Percentiles rank a stretch among this genome's conserved stretches.
Conservation (phyloP, 345 rosid species). For the Gossypium rotundifolium region DNA sequence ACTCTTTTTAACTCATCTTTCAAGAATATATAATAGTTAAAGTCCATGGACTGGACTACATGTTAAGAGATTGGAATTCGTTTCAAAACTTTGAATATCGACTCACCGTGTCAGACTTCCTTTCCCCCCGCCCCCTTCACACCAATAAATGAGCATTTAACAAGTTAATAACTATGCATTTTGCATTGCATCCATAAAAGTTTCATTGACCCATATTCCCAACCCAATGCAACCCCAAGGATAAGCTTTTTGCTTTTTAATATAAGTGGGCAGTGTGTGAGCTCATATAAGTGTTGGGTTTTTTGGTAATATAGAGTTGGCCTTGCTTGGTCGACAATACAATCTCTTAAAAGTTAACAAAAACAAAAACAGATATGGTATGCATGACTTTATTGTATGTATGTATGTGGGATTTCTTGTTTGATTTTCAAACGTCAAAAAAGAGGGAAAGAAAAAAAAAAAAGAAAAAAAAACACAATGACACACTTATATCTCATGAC, state of each 20-base stretch:
- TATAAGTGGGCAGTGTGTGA: neutral
- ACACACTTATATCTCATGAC: neutral
- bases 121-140: neutral
- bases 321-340: neutral
- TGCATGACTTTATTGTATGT: neutral
- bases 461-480: neutral
- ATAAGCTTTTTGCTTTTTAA: neutral
- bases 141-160: neutral
- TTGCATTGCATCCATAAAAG: neutral
- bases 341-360: neutral
- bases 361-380: neutral
- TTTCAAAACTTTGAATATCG: neutral
- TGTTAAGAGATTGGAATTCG: neutral
- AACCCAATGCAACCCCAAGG: neutral
- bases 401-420: neutral
- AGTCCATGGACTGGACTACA: neutral
- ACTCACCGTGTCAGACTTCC: neutral
- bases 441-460: neutral
- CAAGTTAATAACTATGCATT: neutral
- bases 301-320: neutral
- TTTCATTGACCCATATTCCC: neutral
- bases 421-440: conserved; percentile 7
- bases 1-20: neutral
- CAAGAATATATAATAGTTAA: neutral
- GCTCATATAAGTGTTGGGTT: neutral